A percentile compares a stretch with the other conserved stretches of the same genome.
Evolutionary conservation across 139 green algal species (phyloP).

Genomic region (Chlamydomonas urium): DNA sequence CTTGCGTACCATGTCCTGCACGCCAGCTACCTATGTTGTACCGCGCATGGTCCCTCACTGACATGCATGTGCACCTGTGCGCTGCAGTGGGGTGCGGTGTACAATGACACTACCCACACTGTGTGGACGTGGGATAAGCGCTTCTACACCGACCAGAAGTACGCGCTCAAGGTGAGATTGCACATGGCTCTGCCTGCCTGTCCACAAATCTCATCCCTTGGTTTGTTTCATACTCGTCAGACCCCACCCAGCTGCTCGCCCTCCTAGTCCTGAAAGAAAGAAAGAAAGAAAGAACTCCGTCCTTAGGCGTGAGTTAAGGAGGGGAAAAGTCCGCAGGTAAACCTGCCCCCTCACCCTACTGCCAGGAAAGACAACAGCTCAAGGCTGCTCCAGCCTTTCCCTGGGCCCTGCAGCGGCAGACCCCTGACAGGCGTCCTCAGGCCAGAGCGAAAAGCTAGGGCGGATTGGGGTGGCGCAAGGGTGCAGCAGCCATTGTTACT

Average conservation of each 20-base stretch:
- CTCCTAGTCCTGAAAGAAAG: not conserved
- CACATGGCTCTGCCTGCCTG: not conserved
- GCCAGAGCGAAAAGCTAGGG: no score
- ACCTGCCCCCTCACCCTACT: not conserved
- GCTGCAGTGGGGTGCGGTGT: conserved; percentile 12
- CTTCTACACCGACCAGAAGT: conserved; percentile 4
- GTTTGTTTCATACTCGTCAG: not conserved
- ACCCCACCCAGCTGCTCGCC: not conserved
- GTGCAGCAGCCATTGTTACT: not conserved
- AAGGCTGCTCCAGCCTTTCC: not conserved
- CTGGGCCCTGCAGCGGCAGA: not conserved
- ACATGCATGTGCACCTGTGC: conserved; percentile 1
- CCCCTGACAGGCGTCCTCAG: not conserved
- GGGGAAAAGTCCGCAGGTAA: not conserved
- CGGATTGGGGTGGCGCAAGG: no score
- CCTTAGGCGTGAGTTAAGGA: no score
- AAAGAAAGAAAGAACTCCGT: not conserved
- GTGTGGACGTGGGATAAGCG: conserved; percentile 16
- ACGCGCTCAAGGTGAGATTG: conserved; percentile 8
- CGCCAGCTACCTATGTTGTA: no score
- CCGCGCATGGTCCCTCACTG: not conserved
- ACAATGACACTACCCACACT: conserved; percentile 12
- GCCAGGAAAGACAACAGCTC: not conserved
- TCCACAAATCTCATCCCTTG: not conserved
- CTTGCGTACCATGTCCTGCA: no score